Conservation (phyloP, 164 flowering plant genomes). For the Magnolia changhungtana region DNA sequence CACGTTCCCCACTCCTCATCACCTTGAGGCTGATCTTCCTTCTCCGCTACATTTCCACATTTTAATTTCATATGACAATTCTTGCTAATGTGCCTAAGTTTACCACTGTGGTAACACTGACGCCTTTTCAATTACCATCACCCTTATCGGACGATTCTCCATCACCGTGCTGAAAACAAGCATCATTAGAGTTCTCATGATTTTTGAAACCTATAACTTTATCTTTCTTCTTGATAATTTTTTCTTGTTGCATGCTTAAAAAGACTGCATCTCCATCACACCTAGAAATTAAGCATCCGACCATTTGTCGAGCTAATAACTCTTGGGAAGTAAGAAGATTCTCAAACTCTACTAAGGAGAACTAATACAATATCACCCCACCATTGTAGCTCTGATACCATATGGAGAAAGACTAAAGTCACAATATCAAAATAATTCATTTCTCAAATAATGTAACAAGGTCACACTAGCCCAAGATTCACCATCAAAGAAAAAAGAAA, state of each 20-base stretch:
- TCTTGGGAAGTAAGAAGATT: slow-evolving; percentile 1
- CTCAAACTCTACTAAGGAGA: neutral
- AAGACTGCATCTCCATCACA: neutral
- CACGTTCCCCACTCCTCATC: slow-evolving; percentile 1
- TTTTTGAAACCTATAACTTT: neutral
- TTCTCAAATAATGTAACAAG: no score
- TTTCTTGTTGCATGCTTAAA: neutral
- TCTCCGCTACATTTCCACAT: neutral
- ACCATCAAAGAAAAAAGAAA: no score
- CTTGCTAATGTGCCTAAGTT: neutral
- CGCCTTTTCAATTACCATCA: neutral
- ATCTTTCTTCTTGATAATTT: neutral
- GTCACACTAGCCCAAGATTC: no score
- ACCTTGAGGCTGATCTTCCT: neutral
- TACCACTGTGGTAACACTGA: slow-evolving; percentile 3
- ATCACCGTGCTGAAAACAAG: neutral
- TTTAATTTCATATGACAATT: neutral
- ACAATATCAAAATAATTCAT: no score
- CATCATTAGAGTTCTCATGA: neutral
- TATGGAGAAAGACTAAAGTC: no score
- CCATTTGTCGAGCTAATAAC: neutral
- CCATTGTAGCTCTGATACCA: no score
- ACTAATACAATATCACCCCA: no score
- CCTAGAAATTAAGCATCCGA: neutral
- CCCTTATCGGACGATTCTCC: neutral